phyloP scores from a whole-genome alignment of 257 asterid species.

The Vinca minor region DNA sequence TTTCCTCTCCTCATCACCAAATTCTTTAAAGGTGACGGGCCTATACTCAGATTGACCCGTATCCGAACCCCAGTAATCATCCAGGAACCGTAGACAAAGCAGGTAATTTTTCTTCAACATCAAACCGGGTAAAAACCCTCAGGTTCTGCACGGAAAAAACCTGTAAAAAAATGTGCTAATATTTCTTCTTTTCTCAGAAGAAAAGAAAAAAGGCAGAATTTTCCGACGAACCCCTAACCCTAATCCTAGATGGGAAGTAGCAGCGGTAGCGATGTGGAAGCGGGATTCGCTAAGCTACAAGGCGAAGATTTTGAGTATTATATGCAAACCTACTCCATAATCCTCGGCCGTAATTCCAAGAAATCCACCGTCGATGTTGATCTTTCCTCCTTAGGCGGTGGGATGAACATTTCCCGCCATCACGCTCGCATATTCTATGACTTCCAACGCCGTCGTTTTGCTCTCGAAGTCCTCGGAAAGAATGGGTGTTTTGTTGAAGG shows the following conservation, averaged over 20 bases:
- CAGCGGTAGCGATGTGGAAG: conserved; percentile 82
- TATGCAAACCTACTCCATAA: conserved; percentile 94
- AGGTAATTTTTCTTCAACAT: too few relatives aligned
- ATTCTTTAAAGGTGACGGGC: too few relatives aligned
- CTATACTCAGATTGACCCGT: too few relatives aligned
- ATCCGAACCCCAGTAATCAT: too few relatives aligned
- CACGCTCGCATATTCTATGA: conserved; percentile 98
- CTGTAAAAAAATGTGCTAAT: too few relatives aligned
- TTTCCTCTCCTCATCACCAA: too few relatives aligned
- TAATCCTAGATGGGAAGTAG: conserved; percentile 59
- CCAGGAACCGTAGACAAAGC: too few relatives aligned
- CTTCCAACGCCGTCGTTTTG: conserved; percentile 95
- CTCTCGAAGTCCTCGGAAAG: conserved; percentile 89
- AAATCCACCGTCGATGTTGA: conserved; percentile 93
- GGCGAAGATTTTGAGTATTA: conserved; percentile 97
- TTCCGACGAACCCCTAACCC: conserved; percentile 1
- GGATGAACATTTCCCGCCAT: conserved; percentile 99
- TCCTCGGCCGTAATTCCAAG: conserved; percentile 93
- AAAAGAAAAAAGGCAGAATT: background rate
- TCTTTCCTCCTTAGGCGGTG: conserved; percentile 94
- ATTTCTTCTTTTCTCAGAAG: too few relatives aligned
- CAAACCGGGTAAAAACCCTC: too few relatives aligned
- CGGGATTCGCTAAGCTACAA: conserved; percentile 97
- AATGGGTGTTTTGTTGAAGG: conserved; percentile 96
- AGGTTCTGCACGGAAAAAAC: too few relatives aligned